phyloP scores from a whole-genome alignment of 1,284 basidiomycete genomes.

The Puccinia horiana region DNA sequence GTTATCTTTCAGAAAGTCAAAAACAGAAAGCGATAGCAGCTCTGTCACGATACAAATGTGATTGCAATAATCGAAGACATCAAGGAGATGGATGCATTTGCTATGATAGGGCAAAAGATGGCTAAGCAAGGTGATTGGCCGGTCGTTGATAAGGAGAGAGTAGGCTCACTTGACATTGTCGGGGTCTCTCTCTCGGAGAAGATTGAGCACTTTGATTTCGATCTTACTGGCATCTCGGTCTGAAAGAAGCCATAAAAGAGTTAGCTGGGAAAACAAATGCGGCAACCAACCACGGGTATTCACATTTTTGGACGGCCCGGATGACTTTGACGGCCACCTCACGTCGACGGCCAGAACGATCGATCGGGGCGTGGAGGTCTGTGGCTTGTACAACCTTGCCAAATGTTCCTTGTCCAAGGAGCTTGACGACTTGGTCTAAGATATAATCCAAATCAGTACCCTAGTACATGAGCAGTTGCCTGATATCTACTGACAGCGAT shows the following conservation, averaged over 20 bases:
- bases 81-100: conserved; percentile 94
- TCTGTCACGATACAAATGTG: conserved; percentile 98
- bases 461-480: conserved; percentile 55
- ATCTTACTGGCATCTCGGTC: conserved; percentile 97
- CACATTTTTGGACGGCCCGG: conserved; percentile 83
- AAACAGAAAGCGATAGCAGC: conserved; percentile 93
- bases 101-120: conserved; percentile 61
- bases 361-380: conserved; percentile 65
- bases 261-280: neutral
- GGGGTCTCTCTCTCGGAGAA: conserved; percentile 86
- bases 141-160: conserved; percentile 48
- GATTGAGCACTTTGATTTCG: conserved; percentile 90
- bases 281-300: neutral
- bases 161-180: conserved; percentile 77
- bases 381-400: conserved; percentile 96
- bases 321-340: conserved; percentile 99
- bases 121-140: conserved; percentile 12
- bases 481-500: conserved; percentile 66
- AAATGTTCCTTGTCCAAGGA: conserved; percentile 96
- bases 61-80: conserved; percentile 95
- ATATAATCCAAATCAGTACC: conserved; percentile 28
- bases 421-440: conserved; percentile 69
- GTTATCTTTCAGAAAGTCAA: conserved; percentile 98
- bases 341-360: conserved; percentile 63
- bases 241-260: neutral